Evolutionary conservation across 495 filamentous ascomycete species (phyloP).

Genomic region (Astrothelium macrocarpum): DNA sequence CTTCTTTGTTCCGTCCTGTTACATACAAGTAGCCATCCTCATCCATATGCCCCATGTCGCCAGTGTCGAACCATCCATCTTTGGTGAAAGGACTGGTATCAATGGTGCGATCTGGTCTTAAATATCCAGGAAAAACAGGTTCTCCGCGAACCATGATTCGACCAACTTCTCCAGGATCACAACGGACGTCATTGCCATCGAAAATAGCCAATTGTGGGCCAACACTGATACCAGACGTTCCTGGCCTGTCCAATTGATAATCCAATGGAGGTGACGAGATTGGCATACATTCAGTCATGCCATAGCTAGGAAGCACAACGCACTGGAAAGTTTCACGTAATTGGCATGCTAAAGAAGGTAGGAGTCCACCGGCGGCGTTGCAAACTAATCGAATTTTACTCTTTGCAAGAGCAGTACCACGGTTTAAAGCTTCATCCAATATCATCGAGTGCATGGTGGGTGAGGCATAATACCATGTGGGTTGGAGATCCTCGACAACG

Average conservation of each 20-base stretch:
- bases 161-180: slow-evolving; percentile 24
- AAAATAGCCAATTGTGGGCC: slow-evolving; percentile 36
- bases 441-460: slow-evolving; percentile 42
- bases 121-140: slow-evolving; percentile 38
- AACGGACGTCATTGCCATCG: slow-evolving; percentile 20
- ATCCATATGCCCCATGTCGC: slow-evolving; percentile 42
- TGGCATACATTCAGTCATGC: slow-evolving; percentile 44
- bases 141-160: slow-evolving; percentile 37
- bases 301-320: slow-evolving; percentile 38
- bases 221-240: slow-evolving; percentile 36
- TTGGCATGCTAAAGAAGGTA: slow-evolving; percentile 33
- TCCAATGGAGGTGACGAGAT: slow-evolving; percentile 36
- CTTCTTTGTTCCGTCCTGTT: slow-evolving; percentile 73
- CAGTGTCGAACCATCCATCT: slow-evolving; percentile 41
- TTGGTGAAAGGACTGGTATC: slow-evolving; percentile 33
- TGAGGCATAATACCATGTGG: slow-evolving; percentile 44
- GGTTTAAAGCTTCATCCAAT: slow-evolving; percentile 26
- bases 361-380: slow-evolving; percentile 38
- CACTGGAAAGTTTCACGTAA: slow-evolving; percentile 34
- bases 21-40: slow-evolving; percentile 62
- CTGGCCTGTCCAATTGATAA: slow-evolving; percentile 35
- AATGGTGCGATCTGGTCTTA: slow-evolving; percentile 25
- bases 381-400: slow-evolving; percentile 36
- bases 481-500: slow-evolving; percentile 30
- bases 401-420: slow-evolving; percentile 28